Base-by-base conservation (phyloP, 2,329 filamentous ascomycete genomes). In the Anthostomella pinea region DNA sequence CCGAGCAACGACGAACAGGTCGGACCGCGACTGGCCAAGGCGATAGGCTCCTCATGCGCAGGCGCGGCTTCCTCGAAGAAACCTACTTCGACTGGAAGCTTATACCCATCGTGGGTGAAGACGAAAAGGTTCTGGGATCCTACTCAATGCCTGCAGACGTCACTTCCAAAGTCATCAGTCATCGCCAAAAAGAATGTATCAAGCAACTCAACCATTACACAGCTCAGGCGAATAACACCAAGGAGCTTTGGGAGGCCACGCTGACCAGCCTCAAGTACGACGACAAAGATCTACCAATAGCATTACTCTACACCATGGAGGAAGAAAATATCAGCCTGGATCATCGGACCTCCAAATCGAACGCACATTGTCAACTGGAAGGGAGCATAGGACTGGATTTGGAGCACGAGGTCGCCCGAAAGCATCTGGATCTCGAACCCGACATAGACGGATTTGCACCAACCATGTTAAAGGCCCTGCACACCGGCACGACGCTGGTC, bases 1-100 rank as follows among this genome's bases (percentile, higher is more conserved):
- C 46, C 3, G 41, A 56, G 9, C 54, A 58, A 21, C 51, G 48
- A 14, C 38, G 40, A 11, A 61, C 46, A 20, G 51, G 54, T 8
- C 39, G 33, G 8, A 49, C 56, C 5, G 49, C 45, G 18, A 39
- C 37, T 1, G 49, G 41, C 6, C 46, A 58, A 9, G 52, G 56
- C 17, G 52, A 48, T 3, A 53, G 46, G 30, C 43, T 64, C 11
- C 52, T 58, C 8, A 57, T 64, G 26, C 49, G 59, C 15, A 43
- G 56, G 11, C 35, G 63, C 21, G 63, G 60, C 1, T 60, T 60
- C 32, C 35, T 60, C 1, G 61, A 66, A 33, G 64, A 67, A 36
- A 60, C 54, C 1, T 69, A 67, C 38, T 65, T 65, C 34, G 62
- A 64, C n/a, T 68, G 64, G 65, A 67, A 62, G 14, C 60, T 67